Evolutionary conservation across 768 basidiomycete species (phyloP).

Genomic region (Boletus reticulatus): DNA sequence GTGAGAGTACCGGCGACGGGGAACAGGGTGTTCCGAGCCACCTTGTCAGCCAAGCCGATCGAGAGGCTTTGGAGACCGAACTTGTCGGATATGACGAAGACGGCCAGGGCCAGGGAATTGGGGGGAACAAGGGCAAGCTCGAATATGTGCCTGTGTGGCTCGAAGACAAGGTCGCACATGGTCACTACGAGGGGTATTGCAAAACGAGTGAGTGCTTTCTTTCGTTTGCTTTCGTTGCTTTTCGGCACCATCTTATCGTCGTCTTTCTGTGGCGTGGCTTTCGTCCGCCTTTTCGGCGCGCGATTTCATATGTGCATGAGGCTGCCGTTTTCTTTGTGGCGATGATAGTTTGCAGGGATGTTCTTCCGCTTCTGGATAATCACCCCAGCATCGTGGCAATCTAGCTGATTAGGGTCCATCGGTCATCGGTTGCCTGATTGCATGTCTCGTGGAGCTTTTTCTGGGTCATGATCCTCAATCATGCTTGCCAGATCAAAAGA

Average conservation of each 20-base stretch:
- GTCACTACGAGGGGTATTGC: constrained; percentile 97
- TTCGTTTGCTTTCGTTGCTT: neutral
- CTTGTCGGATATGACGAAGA: constrained; percentile 52
- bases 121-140: constrained; percentile 47
- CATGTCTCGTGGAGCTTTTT: neutral
- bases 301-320: constrained; percentile 10
- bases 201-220: constrained; percentile 75
- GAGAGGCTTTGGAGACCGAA: constrained; percentile 61
- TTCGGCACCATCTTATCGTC: constrained; percentile 9
- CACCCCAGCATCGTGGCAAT: neutral
- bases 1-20: neutral
- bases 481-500: neutral
- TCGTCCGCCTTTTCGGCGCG: constrained; percentile 1
- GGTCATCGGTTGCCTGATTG: constrained; percentile 4
- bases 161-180: constrained; percentile 84
- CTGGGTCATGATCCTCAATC: neutral
- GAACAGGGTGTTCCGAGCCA: constrained; percentile 46
- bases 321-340: constrained; percentile 1
- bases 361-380: constrained; percentile 3
- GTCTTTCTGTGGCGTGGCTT: neutral
- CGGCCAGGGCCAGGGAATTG: constrained; percentile 46
- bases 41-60: constrained; percentile 59
- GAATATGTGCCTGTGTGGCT: constrained; percentile 90
- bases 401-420: neutral
- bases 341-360: neutral